Base-by-base conservation (phyloP, 768 basidiomycete species). In the Pisolithus albus region DNA sequence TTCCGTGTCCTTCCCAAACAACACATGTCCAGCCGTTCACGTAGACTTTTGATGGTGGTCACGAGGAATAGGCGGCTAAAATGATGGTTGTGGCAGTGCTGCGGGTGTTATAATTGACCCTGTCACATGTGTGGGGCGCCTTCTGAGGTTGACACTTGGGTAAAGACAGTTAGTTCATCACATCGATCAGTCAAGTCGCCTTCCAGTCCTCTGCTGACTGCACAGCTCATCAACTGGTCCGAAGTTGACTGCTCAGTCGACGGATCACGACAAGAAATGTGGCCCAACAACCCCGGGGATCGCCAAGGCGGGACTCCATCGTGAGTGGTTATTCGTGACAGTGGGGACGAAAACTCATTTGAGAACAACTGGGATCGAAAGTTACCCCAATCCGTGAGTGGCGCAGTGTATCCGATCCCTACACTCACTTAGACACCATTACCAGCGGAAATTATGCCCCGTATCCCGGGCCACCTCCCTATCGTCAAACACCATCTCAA, bases 341-440 rank as follows among this genome's bases (percentile, higher is more conserved):
- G 7, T 19, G 21, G 18, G 11, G 5, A n/a, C 18, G 15, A 26
- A 26, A 26, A 30, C 28, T 50, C 44, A 50, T 15, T 2, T 45
- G 13, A 26, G 24, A 11, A 37, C 37, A 4, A 15, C 6, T 4
- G 40, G 32, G 36, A 34, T 32, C 28, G 46, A 46, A 34, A 56
- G 59, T 28, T 62, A 45, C 39, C 56, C 50, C 15, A 46, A 49
- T 41, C 10, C 43, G 61, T 63, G 52, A 44, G 62, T 54, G 10
- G n/a, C 21, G 9, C 7, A 32, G 7, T 8, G 16, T 5, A n/a
- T 5, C 7, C 11, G 8, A 15, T 30, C 19, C 32, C 16, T 46
- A 36, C 34, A 6, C 42, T 47, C 30, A 4, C 42, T 47, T 23
- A 3, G 28, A 46, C 13, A 21, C 11, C 8, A 38, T 47, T 15